A percentile compares a stretch with the other conserved stretches of the same genome.
phyloP scores from a whole-genome alignment of 768 basidiomycete species.

The Tylopilus plumbeoviolaceoides region DNA sequence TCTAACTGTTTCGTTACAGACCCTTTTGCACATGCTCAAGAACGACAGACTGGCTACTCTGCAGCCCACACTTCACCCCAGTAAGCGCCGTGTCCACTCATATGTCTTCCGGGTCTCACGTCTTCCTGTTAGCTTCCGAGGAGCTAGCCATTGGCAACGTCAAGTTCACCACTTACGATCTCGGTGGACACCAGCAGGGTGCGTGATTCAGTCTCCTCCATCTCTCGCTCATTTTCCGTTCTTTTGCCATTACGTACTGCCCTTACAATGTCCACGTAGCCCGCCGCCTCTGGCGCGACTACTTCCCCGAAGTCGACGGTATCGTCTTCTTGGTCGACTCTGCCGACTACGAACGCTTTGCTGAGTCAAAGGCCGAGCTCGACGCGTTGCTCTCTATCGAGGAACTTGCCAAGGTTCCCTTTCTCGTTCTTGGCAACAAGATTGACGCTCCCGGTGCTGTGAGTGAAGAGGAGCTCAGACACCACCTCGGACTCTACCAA shows the following conservation, averaged over 20 bases:
- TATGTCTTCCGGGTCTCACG: slow-evolving; percentile 1
- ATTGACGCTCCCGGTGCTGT: slow-evolving; percentile 98
- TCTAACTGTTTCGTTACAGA: slow-evolving; percentile 44
- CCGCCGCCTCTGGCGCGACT: slow-evolving; percentile 98
- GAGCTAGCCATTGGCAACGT: slow-evolving; percentile 98
- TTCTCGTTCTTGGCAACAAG: slow-evolving; percentile 98
- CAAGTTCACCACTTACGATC: slow-evolving; percentile 98
- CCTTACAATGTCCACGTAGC: slow-evolving; percentile 40
- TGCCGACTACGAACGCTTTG: slow-evolving; percentile 94
- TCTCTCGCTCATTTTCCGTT: neutral
- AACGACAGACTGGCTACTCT: slow-evolving; percentile 96
- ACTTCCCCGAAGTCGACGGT: slow-evolving; percentile 99
- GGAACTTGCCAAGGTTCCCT: slow-evolving; percentile 92
- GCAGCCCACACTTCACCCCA: slow-evolving; percentile 97
- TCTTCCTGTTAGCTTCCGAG: slow-evolving; percentile 72
- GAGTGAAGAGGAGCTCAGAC: slow-evolving; percentile 94
- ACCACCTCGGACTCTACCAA: slow-evolving; percentile 92
- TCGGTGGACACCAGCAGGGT: slow-evolving; percentile 98
- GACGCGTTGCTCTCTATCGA: slow-evolving; percentile 95
- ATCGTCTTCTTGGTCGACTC: slow-evolving; percentile 98
- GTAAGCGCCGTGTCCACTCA: slow-evolving; percentile 43
- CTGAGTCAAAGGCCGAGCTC: slow-evolving; percentile 95
- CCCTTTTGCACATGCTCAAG: slow-evolving; percentile 97
- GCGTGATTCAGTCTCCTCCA: slow-evolving; percentile 12
- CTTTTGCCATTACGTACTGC: neutral